Percentiles rank a stretch among this genome's conserved stretches.
These are phyloP conservation scores for Wallemia mellicola DNA, from an alignment of 1,284 basidiomycete genomes.

Conservation along the genomic window DNA sequence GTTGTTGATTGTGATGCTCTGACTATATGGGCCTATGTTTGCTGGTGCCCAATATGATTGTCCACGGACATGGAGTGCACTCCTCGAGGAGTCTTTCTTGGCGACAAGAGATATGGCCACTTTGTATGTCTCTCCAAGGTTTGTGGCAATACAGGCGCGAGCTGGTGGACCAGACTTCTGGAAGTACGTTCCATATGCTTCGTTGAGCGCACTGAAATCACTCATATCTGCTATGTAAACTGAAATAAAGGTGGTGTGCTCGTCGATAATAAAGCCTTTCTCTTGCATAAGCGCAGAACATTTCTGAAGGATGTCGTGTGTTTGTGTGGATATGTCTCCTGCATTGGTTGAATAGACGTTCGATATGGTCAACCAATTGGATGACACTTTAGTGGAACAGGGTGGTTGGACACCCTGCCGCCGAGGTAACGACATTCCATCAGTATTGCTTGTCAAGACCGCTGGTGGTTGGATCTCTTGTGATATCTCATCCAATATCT, in stretches of 20 bases:
- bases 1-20: conserved; percentile 50
- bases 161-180: conserved; percentile 59
- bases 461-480: neutral
- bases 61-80: conserved; percentile 47
- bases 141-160: conserved; percentile 61
- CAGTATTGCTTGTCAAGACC: conserved; percentile 3
- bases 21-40: conserved; percentile 95
- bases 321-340: neutral
- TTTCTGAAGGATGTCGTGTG: neutral
- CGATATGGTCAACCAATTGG: neutral
- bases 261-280: conserved; percentile 1
- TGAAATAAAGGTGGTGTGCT: conserved; percentile 7
- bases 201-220: conserved; percentile 41
- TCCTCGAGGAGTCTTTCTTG: conserved; percentile 18
- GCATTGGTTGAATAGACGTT: neutral
- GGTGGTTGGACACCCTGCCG: neutral
- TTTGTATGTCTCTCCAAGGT: conserved; percentile 27
- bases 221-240: conserved; percentile 39
- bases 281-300: conserved; percentile 7
- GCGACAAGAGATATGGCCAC: conserved; percentile 50
- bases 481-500: conserved; percentile 11
- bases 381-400: neutral
- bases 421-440: neutral
- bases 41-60: conserved; percentile 96
- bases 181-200: conserved; percentile 48